Percentiles rank a stretch among this genome's conserved stretches.
These are phyloP conservation scores for Peronospora belbahrii DNA, from an alignment of 352 stramenopile species.

Conservation along the genomic window DNA sequence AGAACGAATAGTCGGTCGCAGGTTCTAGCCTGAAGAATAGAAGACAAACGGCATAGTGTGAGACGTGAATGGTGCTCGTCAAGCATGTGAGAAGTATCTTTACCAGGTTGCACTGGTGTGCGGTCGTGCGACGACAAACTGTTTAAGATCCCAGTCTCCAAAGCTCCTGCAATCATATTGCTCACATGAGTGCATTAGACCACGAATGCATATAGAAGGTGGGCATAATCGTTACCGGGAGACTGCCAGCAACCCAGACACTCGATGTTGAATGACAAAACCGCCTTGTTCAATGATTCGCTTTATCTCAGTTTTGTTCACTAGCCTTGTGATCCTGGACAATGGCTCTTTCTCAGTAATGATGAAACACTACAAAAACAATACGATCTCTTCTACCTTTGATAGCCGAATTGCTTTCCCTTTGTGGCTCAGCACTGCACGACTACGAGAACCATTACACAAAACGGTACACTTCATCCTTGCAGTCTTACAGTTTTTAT, in stretches of 20 bases:
- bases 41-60: background rate
- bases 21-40: constrained; percentile 33
- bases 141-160: constrained; percentile 65
- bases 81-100: background rate
- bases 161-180: constrained; percentile 47
- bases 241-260: constrained; percentile 65
- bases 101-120: constrained; percentile 40
- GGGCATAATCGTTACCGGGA: constrained; percentile 34
- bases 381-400: constrained; percentile 22
- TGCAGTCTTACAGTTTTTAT: background rate
- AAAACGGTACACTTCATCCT: background rate
- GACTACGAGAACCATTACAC: constrained; percentile 32
- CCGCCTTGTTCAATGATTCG: constrained; percentile 52
- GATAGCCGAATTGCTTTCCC: constrained; percentile 48
- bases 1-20: constrained; percentile 42
- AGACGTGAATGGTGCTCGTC: background rate
- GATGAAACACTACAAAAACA: background rate
- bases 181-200: constrained; percentile 1
- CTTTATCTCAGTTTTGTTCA: constrained; percentile 40
- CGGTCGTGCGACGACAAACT: constrained; percentile 52
- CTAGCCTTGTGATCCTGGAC: constrained; percentile 65
- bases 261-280: constrained; percentile 65
- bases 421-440: constrained; percentile 53
- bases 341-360: background rate
- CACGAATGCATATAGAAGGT: background rate